Base-by-base conservation (phyloP, 2,329 filamentous ascomycete species). In the Mycogone perniciosa region DNA sequence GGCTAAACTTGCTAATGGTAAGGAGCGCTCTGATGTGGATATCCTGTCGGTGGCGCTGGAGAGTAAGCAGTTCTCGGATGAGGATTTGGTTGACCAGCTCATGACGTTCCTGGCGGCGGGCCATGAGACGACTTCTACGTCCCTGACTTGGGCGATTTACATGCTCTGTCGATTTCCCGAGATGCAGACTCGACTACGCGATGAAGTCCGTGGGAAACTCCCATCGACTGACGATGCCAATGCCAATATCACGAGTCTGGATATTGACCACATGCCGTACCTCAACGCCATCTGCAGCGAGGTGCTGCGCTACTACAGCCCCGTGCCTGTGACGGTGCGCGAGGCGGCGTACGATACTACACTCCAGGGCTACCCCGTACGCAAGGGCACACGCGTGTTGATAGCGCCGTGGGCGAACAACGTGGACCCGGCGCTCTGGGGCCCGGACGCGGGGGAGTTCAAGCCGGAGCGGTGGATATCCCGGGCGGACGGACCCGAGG, bases 71-170 rank as follows among this genome's bases (percentile, higher is more conserved):
- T 93, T 95, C 68, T 79, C 71, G 9, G 88, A 93, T 55, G 86
- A 89, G 44, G 82, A 89, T 54, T 79, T 95, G n/a, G 80, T 89
- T 34, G 86, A 93, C 65, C 89, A 95, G 68, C 79, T 93, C 64
- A 93, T 95, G 88, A 95, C 88, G 0, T 93, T 95, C 71, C 79
- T 95, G 5, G 86, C 85, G 1, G 89, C 89, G 0, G 85, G 85
- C 26, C 88, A 92, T 65, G 87, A 92, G 69, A 92, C 88, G 1
- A 91, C 87, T 0, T 82, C 88, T 1, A 79, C 83, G 1, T 77
- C 87, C 13, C 75, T 93, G 63, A 86, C 84, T n/a, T 92, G 87
- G 86, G 79, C 84, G 3, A 68, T 83, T 6, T 88, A 89, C 62
- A 71, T 85, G 40, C 77, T 93, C n/a, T 80, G 80, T 58, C 74